Base-by-base conservation (phyloP, 352 stramenopile genomes). In the Pythium brassicae region DNA sequence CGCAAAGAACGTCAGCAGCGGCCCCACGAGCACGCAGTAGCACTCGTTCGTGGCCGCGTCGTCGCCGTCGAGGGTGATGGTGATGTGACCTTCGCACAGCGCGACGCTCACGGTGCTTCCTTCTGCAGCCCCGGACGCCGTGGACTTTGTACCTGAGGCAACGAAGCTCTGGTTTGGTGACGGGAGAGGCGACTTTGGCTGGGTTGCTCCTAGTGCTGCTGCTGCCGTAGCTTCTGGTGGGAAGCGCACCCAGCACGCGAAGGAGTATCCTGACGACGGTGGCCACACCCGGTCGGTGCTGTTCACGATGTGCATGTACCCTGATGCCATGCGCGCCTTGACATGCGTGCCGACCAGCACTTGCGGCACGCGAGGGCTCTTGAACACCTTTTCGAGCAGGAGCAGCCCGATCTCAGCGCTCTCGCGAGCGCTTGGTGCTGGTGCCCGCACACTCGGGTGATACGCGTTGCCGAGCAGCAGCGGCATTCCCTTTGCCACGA, bases 221-320 rank as follows among this genome's bases (percentile, higher is more conserved):
- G 8, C 32, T 4, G 20, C 45, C 20, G 32, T 25, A 1, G 34
- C 19, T 8, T 47, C 47, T 9, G 46, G 17, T 39, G 81, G 74
- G 57, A 94, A 85, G 14, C 70, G 64, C 2, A 90, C 47, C 83
- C 83, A 94, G 37, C 77, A 91, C 2, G 77, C 77, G 63, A 92
- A 89, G 0, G 78, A 88, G 48, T 92, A 94, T 12, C 81, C 83
- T 32, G 75, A 86, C 34, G 74, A 65, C 19, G 83, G 76, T 26
- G 83, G 83, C 83, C 83, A 94, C 11, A 73, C 35, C 29, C 74
- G 74, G 57, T 90, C 81, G 10, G 50, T 50, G 50, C 59, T 76
- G 43, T 86, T 87, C 15, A 86, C 71, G 52, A 89, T 63, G 40
- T 89, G 78, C 20, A 89, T 64, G 34, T 90, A 90, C 29, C 73